Conservation (phyloP, 1,284 basidiomycete genomes). For the Cronartium quercuum region DNA sequence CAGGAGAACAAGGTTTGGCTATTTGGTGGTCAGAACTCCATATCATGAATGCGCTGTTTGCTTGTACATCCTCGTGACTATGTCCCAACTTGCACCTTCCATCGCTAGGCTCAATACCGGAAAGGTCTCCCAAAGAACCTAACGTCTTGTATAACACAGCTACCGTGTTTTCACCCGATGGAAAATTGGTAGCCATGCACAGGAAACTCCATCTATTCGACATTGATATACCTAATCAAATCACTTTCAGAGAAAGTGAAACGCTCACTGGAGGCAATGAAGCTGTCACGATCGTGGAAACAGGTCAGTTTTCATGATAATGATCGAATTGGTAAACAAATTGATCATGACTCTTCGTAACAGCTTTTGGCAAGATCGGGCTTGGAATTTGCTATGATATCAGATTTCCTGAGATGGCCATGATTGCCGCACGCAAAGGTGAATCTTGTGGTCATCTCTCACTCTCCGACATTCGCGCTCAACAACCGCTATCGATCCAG, state of each 20-base stretch:
- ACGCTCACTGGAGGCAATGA: slow-evolving; percentile 73
- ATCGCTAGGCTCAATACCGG: slow-evolving; percentile 70
- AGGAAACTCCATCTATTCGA: slow-evolving; percentile 97
- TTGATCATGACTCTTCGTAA: not conserved
- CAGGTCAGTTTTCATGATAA: slow-evolving; percentile 56
- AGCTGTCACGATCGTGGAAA: slow-evolving; percentile 72
- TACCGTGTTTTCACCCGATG: slow-evolving; percentile 80
- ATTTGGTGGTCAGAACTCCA: slow-evolving; percentile 59
- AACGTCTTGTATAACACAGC: slow-evolving; percentile 78
- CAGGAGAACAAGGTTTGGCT: slow-evolving; percentile 77
- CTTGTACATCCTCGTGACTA: not conserved
- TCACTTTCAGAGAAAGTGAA: slow-evolving; percentile 97
- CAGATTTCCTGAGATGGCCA: slow-evolving; percentile 90
- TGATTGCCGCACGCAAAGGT: slow-evolving; percentile 83
- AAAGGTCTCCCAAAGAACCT: slow-evolving; percentile 58
- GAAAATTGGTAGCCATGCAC: slow-evolving; percentile 79
- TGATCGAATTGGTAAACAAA: not conserved
- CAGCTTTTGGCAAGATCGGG: slow-evolving; percentile 81
- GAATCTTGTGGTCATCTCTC: slow-evolving; percentile 31
- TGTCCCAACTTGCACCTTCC: not conserved
- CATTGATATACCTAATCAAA: slow-evolving; percentile 94
- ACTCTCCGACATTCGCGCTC: not conserved
- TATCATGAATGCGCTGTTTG: not conserved
- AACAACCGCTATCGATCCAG: slow-evolving; percentile 51
- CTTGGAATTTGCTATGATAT: slow-evolving; percentile 63